Evolutionary conservation across 1,284 basidiomycete genomes (phyloP).

Genomic region (Leccinum ponderosum): DNA sequence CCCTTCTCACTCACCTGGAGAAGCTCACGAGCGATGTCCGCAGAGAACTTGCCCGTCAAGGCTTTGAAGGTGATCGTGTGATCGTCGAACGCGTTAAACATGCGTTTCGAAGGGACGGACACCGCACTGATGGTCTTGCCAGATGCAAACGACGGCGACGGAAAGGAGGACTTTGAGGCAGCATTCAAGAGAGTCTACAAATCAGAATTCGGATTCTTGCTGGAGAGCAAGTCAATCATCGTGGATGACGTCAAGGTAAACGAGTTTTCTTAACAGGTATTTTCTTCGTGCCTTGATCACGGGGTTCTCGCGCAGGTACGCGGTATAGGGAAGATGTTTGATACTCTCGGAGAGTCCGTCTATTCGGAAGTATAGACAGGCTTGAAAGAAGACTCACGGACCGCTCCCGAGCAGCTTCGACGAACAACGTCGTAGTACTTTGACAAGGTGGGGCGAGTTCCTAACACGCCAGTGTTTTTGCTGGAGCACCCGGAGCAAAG

Average conservation of each 20-base stretch:
- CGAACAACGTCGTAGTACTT: conserved; percentile 71
- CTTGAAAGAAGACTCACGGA: conserved; percentile 47
- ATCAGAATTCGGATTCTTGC: conserved; percentile 89
- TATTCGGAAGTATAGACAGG: conserved; percentile 62
- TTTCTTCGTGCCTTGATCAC: background rate
- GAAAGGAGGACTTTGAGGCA: conserved; percentile 72
- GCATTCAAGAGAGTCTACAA: conserved; percentile 81
- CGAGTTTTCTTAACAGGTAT: background rate
- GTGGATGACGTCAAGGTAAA: conserved; percentile 90
- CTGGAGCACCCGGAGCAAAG: conserved; percentile 63
- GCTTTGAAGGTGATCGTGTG: conserved; percentile 74
- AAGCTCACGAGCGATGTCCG: conserved; percentile 64
- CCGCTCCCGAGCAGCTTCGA: conserved; percentile 46
- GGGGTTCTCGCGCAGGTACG: conserved; percentile 44
- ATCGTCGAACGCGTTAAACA: conserved; percentile 82
- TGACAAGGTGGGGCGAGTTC: conserved; percentile 69
- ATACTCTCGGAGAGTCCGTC: conserved; percentile 79
- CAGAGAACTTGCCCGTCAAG: conserved; percentile 71
- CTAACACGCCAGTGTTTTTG: conserved; percentile 79
- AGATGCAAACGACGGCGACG: conserved; percentile 49
- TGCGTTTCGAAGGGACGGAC: conserved; percentile 92
- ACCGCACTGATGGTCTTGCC: conserved; percentile 88
- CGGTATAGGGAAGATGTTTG: conserved; percentile 89
- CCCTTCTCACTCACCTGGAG: conserved; percentile 66
- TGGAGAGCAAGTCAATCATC: conserved; percentile 75